Evolutionary conservation across 345 rosid genomes (phyloP), one percentile per base, ranked within the genome.

Genomic region (Pugionium cornutum): DNA sequence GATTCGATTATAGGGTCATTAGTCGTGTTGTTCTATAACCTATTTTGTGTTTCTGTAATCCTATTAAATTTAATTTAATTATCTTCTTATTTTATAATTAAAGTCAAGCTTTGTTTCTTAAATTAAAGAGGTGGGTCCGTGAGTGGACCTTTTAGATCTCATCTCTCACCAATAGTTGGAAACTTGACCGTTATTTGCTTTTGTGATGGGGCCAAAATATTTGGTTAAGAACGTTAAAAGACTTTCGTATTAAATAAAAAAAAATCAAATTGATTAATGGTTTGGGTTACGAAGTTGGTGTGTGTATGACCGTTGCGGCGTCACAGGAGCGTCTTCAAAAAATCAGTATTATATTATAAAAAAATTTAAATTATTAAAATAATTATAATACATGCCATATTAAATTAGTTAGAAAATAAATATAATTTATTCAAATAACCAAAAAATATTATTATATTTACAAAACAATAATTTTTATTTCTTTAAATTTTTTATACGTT

Each of bases 221-320:
- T 65, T 36, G 44, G 10, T 51, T 51, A 6, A 10, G 8, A 65
- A 50, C 54, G 52, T 44, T 42, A 8, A 62, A 64, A 71, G 39
- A 51, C 46, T 28, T 5, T 52, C 2, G 7, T 18, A n/a, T 30
- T 11, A 25, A 18, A 6, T 4, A 9, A 4, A 7, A 0, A n/a
- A 31, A 29, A 44, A 29, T 56, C 31, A 43, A 51, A 41, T 28
- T 9, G 41, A 11, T 31, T 64, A 44, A 33, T 71, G 65, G 46
- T 55, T 71, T 72, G 35, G 66, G 76, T 57, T 10, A 72, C 32
- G 61, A 50, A 50, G 54, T 48, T 48, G 25, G 58, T 57, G 53
- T 42, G 37, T 51, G 18, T 18, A 65, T 66, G 76, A 72, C 76
- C 76, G 76, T 72, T 72, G 71, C 48, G 35, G 49, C 64, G 4